These are phyloP conservation scores for Nothophaeocryptopus gaeumannii DNA, from an alignment of 2,329 filamentous ascomycete genomes.

Conservation along the genomic window DNA sequence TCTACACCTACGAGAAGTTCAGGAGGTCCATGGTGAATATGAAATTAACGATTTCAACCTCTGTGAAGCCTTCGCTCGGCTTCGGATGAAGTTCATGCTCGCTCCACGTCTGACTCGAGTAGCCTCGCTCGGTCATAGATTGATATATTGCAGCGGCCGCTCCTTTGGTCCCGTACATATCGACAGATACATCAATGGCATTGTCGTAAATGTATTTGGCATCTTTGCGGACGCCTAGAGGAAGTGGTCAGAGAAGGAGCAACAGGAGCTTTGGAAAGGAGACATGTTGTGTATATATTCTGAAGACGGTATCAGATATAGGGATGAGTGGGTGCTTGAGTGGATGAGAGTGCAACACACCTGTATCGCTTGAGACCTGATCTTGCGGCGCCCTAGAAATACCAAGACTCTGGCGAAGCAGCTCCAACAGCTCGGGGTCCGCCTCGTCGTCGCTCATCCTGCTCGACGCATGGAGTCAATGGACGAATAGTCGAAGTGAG, in stretches of 20 bases:
- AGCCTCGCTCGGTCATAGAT: conserved; percentile 79
- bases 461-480: conserved; percentile 20
- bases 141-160: conserved; percentile 76
- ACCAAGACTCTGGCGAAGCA: conserved; percentile 76
- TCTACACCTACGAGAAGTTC: conserved; percentile 66
- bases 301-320: no score
- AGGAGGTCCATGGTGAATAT: conserved; percentile 97
- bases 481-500: neutral
- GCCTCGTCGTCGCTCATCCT: conserved; percentile 90
- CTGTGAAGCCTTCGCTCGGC: conserved; percentile 30
- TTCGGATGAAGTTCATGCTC: conserved; percentile 88
- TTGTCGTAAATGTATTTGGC: conserved; percentile 90
- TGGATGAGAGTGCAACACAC: conserved; percentile 21
- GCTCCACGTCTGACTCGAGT: conserved; percentile 82
- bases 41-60: conserved; percentile 63
- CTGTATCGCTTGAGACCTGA: conserved; percentile 32
- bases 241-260: conserved; percentile 35
- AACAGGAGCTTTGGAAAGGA: no score
- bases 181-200: conserved; percentile 85
- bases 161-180: conserved; percentile 75
- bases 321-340: no score
- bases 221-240: conserved; percentile 73
- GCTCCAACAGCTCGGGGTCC: conserved; percentile 80
- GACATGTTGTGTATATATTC: no score
- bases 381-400: conserved; percentile 24